phyloP scores from a whole-genome alignment of 2,329 filamentous ascomycete species.

The Colletotrichum sansevieriae region DNA sequence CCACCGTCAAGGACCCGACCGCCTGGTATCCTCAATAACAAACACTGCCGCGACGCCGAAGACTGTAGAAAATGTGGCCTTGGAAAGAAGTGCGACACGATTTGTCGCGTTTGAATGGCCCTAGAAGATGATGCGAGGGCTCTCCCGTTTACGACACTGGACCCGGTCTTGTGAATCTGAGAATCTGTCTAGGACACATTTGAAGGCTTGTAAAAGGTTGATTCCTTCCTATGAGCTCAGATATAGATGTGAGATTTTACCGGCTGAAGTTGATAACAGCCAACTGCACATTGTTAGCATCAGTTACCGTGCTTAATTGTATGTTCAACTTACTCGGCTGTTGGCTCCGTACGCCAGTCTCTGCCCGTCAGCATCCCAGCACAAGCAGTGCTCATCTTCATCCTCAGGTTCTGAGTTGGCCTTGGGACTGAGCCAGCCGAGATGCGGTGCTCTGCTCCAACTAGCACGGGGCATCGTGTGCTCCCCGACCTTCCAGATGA shows the following conservation, averaged over 20 bases:
- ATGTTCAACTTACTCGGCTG: slow-evolving; percentile 64
- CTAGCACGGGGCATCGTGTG: slow-evolving; percentile 69
- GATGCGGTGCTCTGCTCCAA: slow-evolving; percentile 68
- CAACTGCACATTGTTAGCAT: slow-evolving; percentile 51
- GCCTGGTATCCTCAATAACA: slow-evolving; percentile 29
- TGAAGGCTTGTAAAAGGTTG: neutral
- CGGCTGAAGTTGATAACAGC: slow-evolving; percentile 65
- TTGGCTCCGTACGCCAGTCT: slow-evolving; percentile 75
- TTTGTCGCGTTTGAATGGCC: neutral
- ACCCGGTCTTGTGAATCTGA: neutral
- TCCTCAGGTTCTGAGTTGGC: slow-evolving; percentile 66
- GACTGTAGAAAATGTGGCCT: slow-evolving; percentile 22
- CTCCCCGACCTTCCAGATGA: slow-evolving; percentile 76
- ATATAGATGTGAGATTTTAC: slow-evolving; percentile 43
- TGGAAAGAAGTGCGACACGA: slow-evolving; percentile 6
- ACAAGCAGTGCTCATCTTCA: slow-evolving; percentile 71
- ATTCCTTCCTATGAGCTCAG: neutral
- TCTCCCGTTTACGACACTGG: neutral
- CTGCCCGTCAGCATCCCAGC: slow-evolving; percentile 73
- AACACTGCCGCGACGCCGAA: slow-evolving; percentile 38
- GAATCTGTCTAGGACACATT: slow-evolving; percentile 1
- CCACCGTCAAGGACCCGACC: slow-evolving; percentile 30
- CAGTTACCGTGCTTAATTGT: slow-evolving; percentile 22
- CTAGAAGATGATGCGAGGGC: neutral
- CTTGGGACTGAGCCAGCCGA: slow-evolving; percentile 71